A percentile compares a stretch with the other conserved stretches of the same genome.
Evolutionary conservation across 2,329 filamentous ascomycete species (phyloP).

Genomic region (Incumbomyces delicatus): DNA sequence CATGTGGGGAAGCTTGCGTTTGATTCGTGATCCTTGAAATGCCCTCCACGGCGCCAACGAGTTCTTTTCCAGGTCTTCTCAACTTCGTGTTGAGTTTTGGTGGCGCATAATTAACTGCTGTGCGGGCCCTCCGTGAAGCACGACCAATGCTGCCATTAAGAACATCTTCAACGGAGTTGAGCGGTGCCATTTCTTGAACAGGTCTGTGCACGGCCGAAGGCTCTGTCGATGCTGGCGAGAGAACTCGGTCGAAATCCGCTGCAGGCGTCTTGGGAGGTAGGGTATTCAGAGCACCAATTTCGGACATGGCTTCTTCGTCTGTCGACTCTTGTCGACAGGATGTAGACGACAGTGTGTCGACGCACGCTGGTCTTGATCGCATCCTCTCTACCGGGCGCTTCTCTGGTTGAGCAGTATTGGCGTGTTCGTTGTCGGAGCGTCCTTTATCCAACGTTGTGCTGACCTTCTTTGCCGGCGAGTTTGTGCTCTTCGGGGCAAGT

Average conservation of each 20-base stretch:
- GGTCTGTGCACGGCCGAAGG: conserved; percentile 10
- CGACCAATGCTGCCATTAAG: conserved; percentile 44
- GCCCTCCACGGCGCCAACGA: conserved; percentile 64
- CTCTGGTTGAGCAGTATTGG: background rate
- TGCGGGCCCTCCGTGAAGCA: conserved; percentile 56
- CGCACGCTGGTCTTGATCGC: background rate
- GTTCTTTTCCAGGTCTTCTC: conserved; percentile 66
- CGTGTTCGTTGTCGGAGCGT: conserved; percentile 5
- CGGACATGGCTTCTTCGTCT: background rate
- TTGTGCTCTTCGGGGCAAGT: conserved; percentile 20
- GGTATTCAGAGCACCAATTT: background rate
- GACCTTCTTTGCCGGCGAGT: conserved; percentile 19
- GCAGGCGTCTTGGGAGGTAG: conserved; percentile 19
- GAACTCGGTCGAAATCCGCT: conserved; percentile 8
- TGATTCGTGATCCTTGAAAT: conserved; percentile 36
- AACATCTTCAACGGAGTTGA: conserved; percentile 22
- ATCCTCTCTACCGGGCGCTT: background rate
- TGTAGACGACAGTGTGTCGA: background rate
- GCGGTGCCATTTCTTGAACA: conserved; percentile 14
- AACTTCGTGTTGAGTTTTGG: conserved; percentile 75
- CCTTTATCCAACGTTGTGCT: conserved; percentile 11
- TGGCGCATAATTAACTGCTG: conserved; percentile 69
- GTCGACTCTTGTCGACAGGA: background rate
- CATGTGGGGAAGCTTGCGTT: conserved; percentile 23
- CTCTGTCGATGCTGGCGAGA: conserved; percentile 16